phyloP scores from a whole-genome alignment of 495 filamentous ascomycete species.

The Podospora bellae-mahoneyi region DNA sequence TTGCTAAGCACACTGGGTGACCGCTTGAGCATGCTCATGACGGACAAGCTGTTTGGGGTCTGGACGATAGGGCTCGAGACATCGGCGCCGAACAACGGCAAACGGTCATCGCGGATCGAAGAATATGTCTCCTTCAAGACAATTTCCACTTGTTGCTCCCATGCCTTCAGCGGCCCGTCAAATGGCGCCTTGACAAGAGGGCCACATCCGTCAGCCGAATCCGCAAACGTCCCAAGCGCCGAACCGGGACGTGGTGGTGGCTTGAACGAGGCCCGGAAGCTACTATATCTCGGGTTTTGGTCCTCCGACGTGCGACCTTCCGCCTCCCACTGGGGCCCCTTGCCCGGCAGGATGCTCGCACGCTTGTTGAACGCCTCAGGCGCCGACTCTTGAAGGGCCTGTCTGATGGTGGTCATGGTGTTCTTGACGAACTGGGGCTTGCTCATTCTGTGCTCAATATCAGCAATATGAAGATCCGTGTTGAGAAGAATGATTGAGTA shows the following conservation, averaged over 20 bases:
- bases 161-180: slow-evolving; percentile 69
- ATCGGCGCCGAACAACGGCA: slow-evolving; percentile 73
- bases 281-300: slow-evolving; percentile 37
- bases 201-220: slow-evolving; percentile 46
- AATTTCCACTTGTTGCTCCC: slow-evolving; percentile 85
- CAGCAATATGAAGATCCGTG: slow-evolving; percentile 91
- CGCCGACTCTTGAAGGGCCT: slow-evolving; percentile 66
- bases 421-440: slow-evolving; percentile 92
- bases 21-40: slow-evolving; percentile 71
- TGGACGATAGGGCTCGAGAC: slow-evolving; percentile 42
- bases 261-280: slow-evolving; percentile 46
- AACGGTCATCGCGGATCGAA: slow-evolving; percentile 77
- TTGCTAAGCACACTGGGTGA: slow-evolving; percentile 90
- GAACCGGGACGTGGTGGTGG: slow-evolving; percentile 46
- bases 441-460: slow-evolving; percentile 96
- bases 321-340: slow-evolving; percentile 28
- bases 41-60: slow-evolving; percentile 48
- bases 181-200: slow-evolving; percentile 80
- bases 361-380: slow-evolving; percentile 60
- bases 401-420: slow-evolving; percentile 83
- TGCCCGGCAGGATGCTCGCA: slow-evolving; percentile 45
- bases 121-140: slow-evolving; percentile 90
- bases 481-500: slow-evolving; percentile 95
- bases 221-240: slow-evolving; percentile 35
- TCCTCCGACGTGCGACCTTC: slow-evolving; percentile 40